A percentile compares a stretch with the other conserved stretches of the same genome.
phyloP scores from a whole-genome alignment of 768 basidiomycete genomes.

The Royoungia palumana region DNA sequence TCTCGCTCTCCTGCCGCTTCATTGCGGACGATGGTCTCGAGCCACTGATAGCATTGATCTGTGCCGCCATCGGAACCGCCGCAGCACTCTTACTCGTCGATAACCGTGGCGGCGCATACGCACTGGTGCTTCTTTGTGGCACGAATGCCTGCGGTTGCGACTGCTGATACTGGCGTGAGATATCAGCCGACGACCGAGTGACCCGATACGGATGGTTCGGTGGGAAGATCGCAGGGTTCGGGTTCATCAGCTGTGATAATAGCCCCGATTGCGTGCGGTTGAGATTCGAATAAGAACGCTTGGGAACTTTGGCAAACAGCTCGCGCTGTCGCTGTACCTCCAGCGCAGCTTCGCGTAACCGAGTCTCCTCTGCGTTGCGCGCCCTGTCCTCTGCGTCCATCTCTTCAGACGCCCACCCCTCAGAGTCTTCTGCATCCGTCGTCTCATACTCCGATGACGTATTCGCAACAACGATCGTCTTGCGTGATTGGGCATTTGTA shows the following conservation, averaged over 20 bases:
- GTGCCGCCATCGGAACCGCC: conserved; percentile 56
- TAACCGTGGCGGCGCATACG: conserved; percentile 36
- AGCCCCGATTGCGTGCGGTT: conserved; percentile 55
- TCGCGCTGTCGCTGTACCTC: conserved; percentile 66
- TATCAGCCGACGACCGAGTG: conserved; percentile 48
- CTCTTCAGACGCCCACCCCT: conserved; percentile 64
- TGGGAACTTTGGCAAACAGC: conserved; percentile 67
- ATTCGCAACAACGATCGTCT: conserved; percentile 46
- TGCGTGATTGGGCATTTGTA: conserved; percentile 30
- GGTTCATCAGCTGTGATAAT: conserved; percentile 68
- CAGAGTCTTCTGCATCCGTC: conserved; percentile 54
- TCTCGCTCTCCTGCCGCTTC: conserved; percentile 27
- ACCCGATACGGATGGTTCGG: conserved; percentile 55
- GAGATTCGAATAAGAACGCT: conserved; percentile 58
- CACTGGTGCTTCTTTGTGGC: conserved; percentile 29
- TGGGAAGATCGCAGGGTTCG: conserved; percentile 60
- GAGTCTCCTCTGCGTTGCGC: conserved; percentile 30
- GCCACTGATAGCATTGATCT: conserved; percentile 38
- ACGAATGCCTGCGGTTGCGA: conserved; percentile 17
- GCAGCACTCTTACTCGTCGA: conserved; percentile 54
- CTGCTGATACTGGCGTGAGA: conserved; percentile 30
- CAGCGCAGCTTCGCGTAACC: conserved; percentile 51
- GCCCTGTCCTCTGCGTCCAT: conserved; percentile 36
- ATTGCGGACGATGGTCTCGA: conserved; percentile 23
- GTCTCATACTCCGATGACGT: conserved; percentile 47